These are phyloP conservation scores for Chaetomiaceae sp. DNA, from an alignment of 2,329 filamentous ascomycete genomes.

Conservation along the genomic window DNA sequence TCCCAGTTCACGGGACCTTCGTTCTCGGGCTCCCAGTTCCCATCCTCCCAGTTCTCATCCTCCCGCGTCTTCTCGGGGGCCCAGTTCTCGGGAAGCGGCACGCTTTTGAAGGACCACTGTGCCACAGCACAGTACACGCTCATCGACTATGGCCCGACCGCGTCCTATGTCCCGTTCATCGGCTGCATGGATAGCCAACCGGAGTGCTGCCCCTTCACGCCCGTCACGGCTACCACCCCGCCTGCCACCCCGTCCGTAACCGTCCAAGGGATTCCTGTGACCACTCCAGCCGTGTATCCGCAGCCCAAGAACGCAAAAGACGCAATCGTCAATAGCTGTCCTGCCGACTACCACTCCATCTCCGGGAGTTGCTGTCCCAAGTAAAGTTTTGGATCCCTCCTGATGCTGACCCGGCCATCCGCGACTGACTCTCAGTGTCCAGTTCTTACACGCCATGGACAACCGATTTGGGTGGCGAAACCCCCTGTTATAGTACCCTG, in stretches of 20 bases:
- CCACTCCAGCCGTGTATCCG: constrained; percentile 6
- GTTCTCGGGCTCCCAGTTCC: too few species aligned
- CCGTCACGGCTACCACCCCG: too few species aligned
- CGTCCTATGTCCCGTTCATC: constrained; percentile 19
- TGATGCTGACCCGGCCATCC: not conserved
- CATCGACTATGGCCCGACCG: constrained; percentile 15
- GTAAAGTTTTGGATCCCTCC: constrained; percentile 6
- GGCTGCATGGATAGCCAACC: constrained; percentile 18
- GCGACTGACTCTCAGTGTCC: too few species aligned
- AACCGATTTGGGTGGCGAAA: constrained; percentile 15
- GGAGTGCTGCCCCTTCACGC: constrained; percentile 20
- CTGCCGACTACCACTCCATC: constrained; percentile 17
- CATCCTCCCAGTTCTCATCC: too few species aligned
- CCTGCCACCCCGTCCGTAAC: too few species aligned
- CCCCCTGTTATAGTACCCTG: constrained; percentile 19
- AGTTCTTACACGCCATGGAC: constrained; percentile 22
- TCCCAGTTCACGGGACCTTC: too few species aligned
- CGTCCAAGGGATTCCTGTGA: not conserved
- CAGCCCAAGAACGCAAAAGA: constrained; percentile 7
- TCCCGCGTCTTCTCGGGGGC: not conserved
- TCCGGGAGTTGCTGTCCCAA: constrained; percentile 22
- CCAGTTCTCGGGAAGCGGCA: constrained; percentile 1
- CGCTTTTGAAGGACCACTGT: constrained; percentile 12
- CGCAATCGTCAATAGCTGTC: constrained; percentile 13
- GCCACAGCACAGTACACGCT: constrained; percentile 17